Base-by-base conservation (phyloP, 768 basidiomycete genomes). In the Kwoniella dendrophila region DNA sequence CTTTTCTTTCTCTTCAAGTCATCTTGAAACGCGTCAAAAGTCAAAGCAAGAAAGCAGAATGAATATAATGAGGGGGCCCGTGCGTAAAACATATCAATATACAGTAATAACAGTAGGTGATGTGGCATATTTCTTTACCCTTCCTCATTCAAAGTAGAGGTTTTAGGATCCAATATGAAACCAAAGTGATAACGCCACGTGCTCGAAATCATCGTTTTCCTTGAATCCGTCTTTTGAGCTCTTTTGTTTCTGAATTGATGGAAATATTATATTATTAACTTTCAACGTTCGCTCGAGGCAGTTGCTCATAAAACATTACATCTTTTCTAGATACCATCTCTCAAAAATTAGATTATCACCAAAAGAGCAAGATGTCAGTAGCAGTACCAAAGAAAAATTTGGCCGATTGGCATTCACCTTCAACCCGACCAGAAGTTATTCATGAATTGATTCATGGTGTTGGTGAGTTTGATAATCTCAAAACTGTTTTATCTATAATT, bases 351-450 rank as follows among this genome's bases (percentile, higher is more conserved):
- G 18, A 38, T 18, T 8, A 38, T 38, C 36, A 38, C 34, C 8
- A 36, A 36, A 26, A 24, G 38, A 20, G 34, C 45, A 54, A 54
- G 24, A 57, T 57, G 49, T 26, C 59, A 2, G 26, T 48, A 27
- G 72, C 71, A 26, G 66, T 69, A 16, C 71, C 77, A 11, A 62
- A 68, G 32, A 74, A 73, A 51, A 66, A 59, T 38, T 62, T 77
- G 20, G 56, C 56, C 54, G 70, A 74, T 54, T 80, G 79, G 79
- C 75, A 78, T 62, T 62, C 63, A 11, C 93, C 93, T 38, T 80
- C 86, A 18, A 89, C 88, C 51, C 85, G 93, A 49, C 87, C 91
- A 66, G 88, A 90, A 63, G 84, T 90, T 72, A 95, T 97, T 60
- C 90, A 95, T 74, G 88, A 89, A 70, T 85, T 97, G 22, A 79